These are phyloP conservation scores for Teratosphaeria zuluensis DNA, from an alignment of 2,329 filamentous ascomycete species.

Conservation along the genomic window DNA sequence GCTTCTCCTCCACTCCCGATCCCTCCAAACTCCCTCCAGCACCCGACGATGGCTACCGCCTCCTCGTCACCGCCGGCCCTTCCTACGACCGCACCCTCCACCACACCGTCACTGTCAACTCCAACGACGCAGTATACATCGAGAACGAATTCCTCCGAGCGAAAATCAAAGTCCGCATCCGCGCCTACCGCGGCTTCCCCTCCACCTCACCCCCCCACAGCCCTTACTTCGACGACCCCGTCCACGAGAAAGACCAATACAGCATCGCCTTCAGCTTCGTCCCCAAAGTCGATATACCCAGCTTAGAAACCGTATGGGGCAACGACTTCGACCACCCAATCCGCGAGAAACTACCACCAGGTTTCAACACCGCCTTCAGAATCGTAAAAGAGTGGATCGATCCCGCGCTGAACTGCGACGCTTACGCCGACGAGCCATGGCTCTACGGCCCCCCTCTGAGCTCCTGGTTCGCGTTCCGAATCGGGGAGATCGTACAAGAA, in stretches of 20 bases:
- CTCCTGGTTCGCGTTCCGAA: conserved; percentile 24
- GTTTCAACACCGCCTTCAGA: conserved; percentile 72
- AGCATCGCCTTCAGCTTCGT: conserved; percentile 71
- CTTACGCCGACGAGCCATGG: conserved; percentile 76
- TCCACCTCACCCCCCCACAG: conserved; percentile 51
- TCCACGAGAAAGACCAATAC: conserved; percentile 70
- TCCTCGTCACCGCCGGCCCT: conserved; percentile 72
- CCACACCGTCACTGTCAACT: conserved; percentile 64
- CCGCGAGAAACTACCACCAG: conserved; percentile 70
- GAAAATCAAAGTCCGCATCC: conserved; percentile 68
- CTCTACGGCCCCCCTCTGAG: conserved; percentile 61
- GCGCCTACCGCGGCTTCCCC: conserved; percentile 55
- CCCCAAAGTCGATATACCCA: conserved; percentile 55
- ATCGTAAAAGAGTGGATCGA: conserved; percentile 88
- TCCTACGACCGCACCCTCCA: conserved; percentile 62
- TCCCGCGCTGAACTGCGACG: conserved; percentile 78
- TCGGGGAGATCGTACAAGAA: conserved; percentile 17
- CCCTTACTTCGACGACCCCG: conserved; percentile 65
- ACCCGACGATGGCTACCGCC: conserved; percentile 54
- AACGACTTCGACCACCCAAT: conserved; percentile 93
- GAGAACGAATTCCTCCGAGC: conserved; percentile 54
- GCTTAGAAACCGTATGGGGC: conserved; percentile 71
- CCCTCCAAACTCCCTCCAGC: conserved; percentile 12
- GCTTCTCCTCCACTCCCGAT: conserved; percentile 1
- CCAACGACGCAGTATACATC: conserved; percentile 35